These are phyloP conservation scores for Pseudocercospora fuligena DNA, from an alignment of 2,329 filamentous ascomycete species.

Conservation along the genomic window DNA sequence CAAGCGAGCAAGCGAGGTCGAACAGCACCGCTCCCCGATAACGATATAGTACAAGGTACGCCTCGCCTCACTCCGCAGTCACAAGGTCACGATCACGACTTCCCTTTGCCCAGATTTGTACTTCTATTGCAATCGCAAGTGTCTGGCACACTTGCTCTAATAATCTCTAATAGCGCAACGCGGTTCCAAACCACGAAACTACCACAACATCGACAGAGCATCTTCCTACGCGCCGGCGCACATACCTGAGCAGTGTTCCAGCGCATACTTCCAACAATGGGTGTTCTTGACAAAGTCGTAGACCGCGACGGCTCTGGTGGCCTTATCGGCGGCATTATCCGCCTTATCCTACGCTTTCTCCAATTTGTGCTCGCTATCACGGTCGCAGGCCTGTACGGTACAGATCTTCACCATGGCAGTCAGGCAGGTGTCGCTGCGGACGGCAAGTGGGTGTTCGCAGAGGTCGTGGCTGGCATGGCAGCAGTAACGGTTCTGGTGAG, in stretches of 20 bases:
- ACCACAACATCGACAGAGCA: conserved; percentile 8
- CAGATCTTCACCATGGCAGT: conserved; percentile 64
- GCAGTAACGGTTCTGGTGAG: conserved; percentile 58
- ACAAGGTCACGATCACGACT: conserved; percentile 3
- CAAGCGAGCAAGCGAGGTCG: background rate
- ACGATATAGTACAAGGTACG: conserved; percentile 1
- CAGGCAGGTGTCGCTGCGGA: conserved; percentile 59
- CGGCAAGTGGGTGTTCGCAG: conserved; percentile 80
- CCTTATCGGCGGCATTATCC: conserved; percentile 53
- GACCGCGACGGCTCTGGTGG: conserved; percentile 35
- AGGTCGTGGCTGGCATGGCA: conserved; percentile 69
- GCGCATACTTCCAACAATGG: conserved; percentile 27
- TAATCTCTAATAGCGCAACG: background rate
- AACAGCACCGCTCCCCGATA: background rate
- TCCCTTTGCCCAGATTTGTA: background rate
- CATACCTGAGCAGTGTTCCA: background rate
- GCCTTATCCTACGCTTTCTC: conserved; percentile 69
- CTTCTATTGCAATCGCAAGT: conserved; percentile 14
- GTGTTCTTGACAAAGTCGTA: conserved; percentile 34
- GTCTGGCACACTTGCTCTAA: conserved; percentile 21
- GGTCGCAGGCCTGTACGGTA: conserved; percentile 78
- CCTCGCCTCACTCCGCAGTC: conserved; percentile 8
- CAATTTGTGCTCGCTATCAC: conserved; percentile 78
- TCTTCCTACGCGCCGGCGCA: background rate
- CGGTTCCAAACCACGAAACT: background rate